phyloP scores from a whole-genome alignment of 2,329 filamentous ascomycete genomes.

The Niveomyces coronatus region DNA sequence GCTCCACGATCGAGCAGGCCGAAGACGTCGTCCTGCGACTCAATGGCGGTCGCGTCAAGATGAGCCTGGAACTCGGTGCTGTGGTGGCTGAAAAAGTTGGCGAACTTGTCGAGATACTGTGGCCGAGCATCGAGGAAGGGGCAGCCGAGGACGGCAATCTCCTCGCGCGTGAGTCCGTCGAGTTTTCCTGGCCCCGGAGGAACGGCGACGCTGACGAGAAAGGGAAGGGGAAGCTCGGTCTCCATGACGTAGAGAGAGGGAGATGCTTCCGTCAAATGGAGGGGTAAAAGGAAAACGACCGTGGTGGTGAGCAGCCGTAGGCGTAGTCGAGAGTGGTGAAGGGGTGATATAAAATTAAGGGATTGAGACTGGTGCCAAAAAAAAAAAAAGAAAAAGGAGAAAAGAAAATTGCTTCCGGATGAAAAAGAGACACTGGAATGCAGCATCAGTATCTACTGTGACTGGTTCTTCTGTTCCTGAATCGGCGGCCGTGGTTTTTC shows the following conservation, averaged over 20 bases:
- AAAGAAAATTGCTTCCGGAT: constrained; percentile 1
- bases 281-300: constrained; percentile 3
- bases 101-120: constrained; percentile 35
- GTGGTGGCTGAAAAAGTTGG: constrained; percentile 38
- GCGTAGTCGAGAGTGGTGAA: background rate
- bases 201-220: constrained; percentile 47
- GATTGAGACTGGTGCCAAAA: background rate
- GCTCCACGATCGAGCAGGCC: constrained; percentile 78
- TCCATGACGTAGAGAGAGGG: constrained; percentile 38
- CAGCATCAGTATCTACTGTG: too few relatives aligned
- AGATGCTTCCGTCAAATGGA: background rate
- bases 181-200: constrained; percentile 36
- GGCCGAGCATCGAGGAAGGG: constrained; percentile 47
- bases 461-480: constrained; percentile 13
- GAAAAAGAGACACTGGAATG: constrained; percentile 2
- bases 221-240: constrained; percentile 52
- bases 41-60: constrained; percentile 64
- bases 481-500: constrained; percentile 18
- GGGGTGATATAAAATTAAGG: background rate
- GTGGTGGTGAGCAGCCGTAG: background rate
- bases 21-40: constrained; percentile 61
- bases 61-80: constrained; percentile 51
- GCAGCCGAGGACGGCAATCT: constrained; percentile 48
- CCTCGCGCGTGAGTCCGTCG: constrained; percentile 44
- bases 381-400: background rate